Conservation (phyloP, 2,329 filamentous ascomycete genomes). For the Parasarocladium wereldwijsianum region DNA sequence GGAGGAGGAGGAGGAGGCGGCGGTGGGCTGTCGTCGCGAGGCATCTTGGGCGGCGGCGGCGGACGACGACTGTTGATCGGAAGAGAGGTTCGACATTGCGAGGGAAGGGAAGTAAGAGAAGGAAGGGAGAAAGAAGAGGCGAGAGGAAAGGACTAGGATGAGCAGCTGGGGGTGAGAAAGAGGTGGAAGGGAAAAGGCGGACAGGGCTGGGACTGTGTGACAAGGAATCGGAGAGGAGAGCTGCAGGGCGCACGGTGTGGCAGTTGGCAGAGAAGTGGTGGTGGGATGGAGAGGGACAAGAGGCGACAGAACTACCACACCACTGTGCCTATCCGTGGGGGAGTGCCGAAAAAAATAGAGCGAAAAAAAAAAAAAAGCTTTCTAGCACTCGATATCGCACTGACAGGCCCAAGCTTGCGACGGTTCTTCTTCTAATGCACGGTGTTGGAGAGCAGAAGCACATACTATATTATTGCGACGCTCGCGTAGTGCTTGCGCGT, state of each 20-base stretch:
- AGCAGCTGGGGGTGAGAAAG: background rate
- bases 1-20: conserved; percentile 44
- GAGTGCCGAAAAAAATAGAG: too few species aligned
- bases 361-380: too few species aligned
- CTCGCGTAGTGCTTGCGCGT: too few species aligned
- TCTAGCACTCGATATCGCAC: too few species aligned
- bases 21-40: conserved; percentile 48
- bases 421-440: too few species aligned
- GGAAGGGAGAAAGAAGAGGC: conserved; percentile 1
- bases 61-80: conserved; percentile 9
- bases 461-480: too few species aligned
- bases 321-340: background rate
- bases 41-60: conserved; percentile 32
- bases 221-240: background rate
- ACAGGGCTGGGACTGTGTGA: conserved; percentile 3
- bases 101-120: conserved; percentile 7
- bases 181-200: background rate
- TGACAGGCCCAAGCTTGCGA: too few species aligned
- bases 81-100: conserved; percentile 6
- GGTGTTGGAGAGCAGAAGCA: too few species aligned
- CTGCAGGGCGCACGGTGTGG: conserved; percentile 1
- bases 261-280: background rate
- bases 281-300: conserved; percentile 2
- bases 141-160: background rate
- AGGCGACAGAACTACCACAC: conserved; percentile 1